Evolutionary conservation across 2,329 filamentous ascomycete genomes (phyloP).

Genomic region (Teratosphaeria zuluensis): DNA sequence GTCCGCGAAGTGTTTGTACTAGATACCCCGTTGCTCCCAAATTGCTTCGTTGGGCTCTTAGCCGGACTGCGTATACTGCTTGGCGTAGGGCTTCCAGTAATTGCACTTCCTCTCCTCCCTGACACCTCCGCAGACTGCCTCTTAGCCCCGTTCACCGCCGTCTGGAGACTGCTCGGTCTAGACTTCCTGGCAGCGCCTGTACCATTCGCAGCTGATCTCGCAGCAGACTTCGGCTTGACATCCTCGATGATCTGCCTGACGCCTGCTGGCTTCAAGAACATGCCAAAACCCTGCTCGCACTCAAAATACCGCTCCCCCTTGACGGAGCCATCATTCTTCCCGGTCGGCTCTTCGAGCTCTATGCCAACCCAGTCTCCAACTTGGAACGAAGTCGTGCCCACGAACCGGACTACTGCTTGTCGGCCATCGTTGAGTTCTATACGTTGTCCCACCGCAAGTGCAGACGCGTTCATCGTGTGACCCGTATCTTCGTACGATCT

Average conservation of each 20-base stretch:
- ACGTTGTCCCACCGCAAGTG: constrained; percentile 52
- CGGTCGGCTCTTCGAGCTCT: constrained; percentile 69
- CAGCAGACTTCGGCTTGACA: constrained; percentile 11
- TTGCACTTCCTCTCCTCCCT: constrained; percentile 29
- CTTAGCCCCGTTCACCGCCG: constrained; percentile 17
- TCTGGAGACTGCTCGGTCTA: constrained; percentile 32
- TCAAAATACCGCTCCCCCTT: constrained; percentile 83
- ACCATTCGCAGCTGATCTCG: constrained; percentile 9
- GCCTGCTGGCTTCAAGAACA: constrained; percentile 73
- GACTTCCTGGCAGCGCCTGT: constrained; percentile 25
- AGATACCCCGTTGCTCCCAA: constrained; percentile 42
- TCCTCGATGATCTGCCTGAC: constrained; percentile 43
- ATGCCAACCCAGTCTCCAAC: constrained; percentile 81
- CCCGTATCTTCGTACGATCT: neutral
- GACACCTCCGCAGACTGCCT: constrained; percentile 17
- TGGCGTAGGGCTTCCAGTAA: constrained; percentile 64
- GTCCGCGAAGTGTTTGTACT: constrained; percentile 54
- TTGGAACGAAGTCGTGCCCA: constrained; percentile 71
- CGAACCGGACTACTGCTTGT: constrained; percentile 67
- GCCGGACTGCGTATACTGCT: constrained; percentile 60
- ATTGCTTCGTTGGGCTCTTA: constrained; percentile 71
- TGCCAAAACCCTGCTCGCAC: constrained; percentile 60
- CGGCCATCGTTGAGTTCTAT: constrained; percentile 72
- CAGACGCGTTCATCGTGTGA: constrained; percentile 20
- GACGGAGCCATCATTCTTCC: constrained; percentile 92